Evolutionary conservation across 306 rosid species (phyloP), one percentile per base, ranked within the genome.

Genomic region (Sicyos baderoa): DNA sequence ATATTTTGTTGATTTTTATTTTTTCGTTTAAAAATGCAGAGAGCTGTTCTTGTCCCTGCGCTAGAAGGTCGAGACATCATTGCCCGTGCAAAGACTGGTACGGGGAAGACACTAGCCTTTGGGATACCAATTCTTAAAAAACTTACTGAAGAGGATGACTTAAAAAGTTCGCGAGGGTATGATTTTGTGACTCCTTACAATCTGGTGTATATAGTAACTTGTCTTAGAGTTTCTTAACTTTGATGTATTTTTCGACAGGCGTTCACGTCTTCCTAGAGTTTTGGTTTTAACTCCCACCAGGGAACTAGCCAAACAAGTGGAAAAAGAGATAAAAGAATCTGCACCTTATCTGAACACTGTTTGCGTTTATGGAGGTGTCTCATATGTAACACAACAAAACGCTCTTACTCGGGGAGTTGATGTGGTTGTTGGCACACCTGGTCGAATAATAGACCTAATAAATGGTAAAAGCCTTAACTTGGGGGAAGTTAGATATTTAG

Each of bases 361-460:
- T 52, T 93, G 99, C 69, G 94, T 93, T 42, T 93, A 93, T 59
- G 99, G 99, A 8, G 99, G 99, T 5, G 99, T 93, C 76, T 88
- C 99, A 23, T 93, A 90, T 67, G 72, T 83, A 69, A 78, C 79
- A 8, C 99, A 93, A 71, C 99, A 93, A 77, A 81, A 56, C 83
- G 90, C 99, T 15, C 99, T 93, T 79, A 72, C 94, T 0, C 96
- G 96, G 10, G 99, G 99, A 51, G 99, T 93, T 74, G 99, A 93
- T 75, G 99, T 93, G 22, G 99, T 93, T 49, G 99, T 93, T 65
- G 99, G 99, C 60, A 93, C 99, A 7, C 99, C 99, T 16, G 99
- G 99, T 74, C 87, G 99, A 54, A 72, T 93, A 56, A 93, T 93
- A 62, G 99, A 93, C 82, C 86, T 93, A 63, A 81, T 90, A 74